Evolutionary conservation across 2,329 filamentous ascomycete species (phyloP), one percentile per base, ranked within the genome.

Genomic region (Cytospora piceicola): DNA sequence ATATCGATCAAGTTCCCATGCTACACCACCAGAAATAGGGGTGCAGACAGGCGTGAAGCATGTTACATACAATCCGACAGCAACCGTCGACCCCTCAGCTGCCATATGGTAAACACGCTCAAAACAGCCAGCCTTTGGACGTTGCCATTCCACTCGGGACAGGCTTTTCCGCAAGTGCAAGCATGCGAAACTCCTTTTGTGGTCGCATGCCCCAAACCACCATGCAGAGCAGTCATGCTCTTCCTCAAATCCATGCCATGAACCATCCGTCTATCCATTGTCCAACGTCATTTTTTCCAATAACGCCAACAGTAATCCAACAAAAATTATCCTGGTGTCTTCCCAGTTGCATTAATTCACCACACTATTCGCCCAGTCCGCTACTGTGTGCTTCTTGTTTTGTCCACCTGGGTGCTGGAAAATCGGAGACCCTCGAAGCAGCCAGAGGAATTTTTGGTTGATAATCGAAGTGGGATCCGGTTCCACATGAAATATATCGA

Each of bases 251-350:
- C 11, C 46, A 49, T 49, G 46, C 46, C 46, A 49, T 49, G 46
- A 22, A 24, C n/a, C 46, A 24, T 49, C 46, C 46, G 12, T 49
- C 11, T 14, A 49, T 24, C n/a, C 46, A 49, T 49, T 6, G 14
- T 49, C 46, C 46, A 49, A 49, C 46, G n/a, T 24, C 22, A n/a
- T 52, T 34, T 46, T 30, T n/a, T 12, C 22, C 29, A 22, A 29
- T 53, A 63, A 63, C 22, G 29, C 17, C 30, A 55, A 52, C 58
- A n/a, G 29, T 49, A 54, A 54, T 56, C 59, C 61, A 58, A 61
- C 54, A 39, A 42, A 29, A 30, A 58, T 17, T 30, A 65, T 39
- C 53, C 42, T 57, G n/a, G 46, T 49, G 36, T 36, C 57, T 29
- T 36, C 57, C 29, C 61, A 63, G 53, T 51, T 22, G 15, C 8